Evolutionary conservation across 23 red algal species (phyloP), one percentile per base, ranked within the genome.

Genomic region (Rhodosorus marinus): DNA sequence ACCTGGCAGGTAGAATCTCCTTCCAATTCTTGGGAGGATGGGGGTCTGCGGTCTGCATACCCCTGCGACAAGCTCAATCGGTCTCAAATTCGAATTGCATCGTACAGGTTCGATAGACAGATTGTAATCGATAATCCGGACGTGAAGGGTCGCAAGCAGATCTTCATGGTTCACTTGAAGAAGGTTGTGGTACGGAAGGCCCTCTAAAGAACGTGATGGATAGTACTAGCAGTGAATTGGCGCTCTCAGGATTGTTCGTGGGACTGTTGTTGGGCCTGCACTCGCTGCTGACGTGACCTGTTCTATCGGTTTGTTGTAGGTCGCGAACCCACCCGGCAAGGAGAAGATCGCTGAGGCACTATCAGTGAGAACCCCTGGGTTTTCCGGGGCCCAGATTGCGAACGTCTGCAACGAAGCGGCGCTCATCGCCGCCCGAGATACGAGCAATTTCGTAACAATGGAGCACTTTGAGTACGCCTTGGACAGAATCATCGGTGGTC

Each of bases 331-430:
- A 2, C 73, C 78, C 1, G 90, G 78, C 24, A 72, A 70, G 55
- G 90, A 85, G 15, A 65, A 72, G 46, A 43, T 85, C 20, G 90
- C 90, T 6, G 81, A 98, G 57, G 35, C 31, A 25, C 52, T 98
- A 68, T 75, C 90, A 7, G 69, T 80, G 30, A 61, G 80, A 31
- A 98, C 90, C 31, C 79, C 90, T 6, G 90, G 90, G 7, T 74
- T 98, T 34, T 66, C 81, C 17, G 90, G 90, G 1, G 90, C 90
- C 8, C 79, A 98, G 47, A 84, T 98, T 62, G 77, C 90, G 1
- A 98, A 98, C 56, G 90, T 98, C 6, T 98, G 90, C 51, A 98
- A 98, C 59, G 79, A 98, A 47, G 76, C 79, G 20, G 90, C 90
- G 29, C 60, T 98, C 4, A 60, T 98, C 51, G 90, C 90, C 5